phyloP scores from a whole-genome alignment of 495 filamentous ascomycete genomes.

The Mytilinidion resinicola region DNA sequence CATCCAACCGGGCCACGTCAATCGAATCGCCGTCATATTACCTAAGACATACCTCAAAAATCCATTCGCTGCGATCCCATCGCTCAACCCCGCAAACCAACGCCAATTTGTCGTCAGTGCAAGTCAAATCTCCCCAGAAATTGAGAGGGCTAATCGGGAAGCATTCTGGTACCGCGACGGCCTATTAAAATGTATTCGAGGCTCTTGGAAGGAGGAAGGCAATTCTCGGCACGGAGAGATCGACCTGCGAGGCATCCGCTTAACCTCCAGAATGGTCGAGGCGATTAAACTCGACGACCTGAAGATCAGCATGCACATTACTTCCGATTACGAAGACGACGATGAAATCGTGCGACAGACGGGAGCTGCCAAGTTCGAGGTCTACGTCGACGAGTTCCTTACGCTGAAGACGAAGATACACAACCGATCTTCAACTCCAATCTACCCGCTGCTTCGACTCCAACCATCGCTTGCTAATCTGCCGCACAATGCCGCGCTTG shows the following conservation, averaged over 20 bases:
- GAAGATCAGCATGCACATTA: slow-evolving; percentile 56
- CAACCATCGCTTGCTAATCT: slow-evolving; percentile 72
- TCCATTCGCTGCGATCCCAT: slow-evolving; percentile 70
- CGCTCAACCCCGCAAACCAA: slow-evolving; percentile 66
- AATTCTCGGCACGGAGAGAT: slow-evolving; percentile 58
- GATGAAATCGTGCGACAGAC: slow-evolving; percentile 35
- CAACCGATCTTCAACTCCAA: slow-evolving; percentile 63
- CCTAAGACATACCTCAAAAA: slow-evolving; percentile 70
- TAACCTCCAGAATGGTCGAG: slow-evolving; percentile 75
- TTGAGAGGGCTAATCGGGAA: slow-evolving; percentile 70
- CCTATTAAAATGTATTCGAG: slow-evolving; percentile 64
- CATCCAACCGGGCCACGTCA: slow-evolving; percentile 71
- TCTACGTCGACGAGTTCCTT: slow-evolving; percentile 66
- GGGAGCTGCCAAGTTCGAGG: slow-evolving; percentile 46
- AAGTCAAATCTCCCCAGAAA: slow-evolving; percentile 68
- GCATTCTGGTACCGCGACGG: slow-evolving; percentile 90
- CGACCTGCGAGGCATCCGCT: slow-evolving; percentile 65
- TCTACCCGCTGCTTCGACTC: slow-evolving; percentile 68
- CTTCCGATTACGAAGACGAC: slow-evolving; percentile 19
- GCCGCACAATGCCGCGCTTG: slow-evolving; percentile 65
- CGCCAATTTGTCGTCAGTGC: slow-evolving; percentile 86
- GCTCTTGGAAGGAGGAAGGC: slow-evolving; percentile 61
- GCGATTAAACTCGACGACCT: slow-evolving; percentile 76
- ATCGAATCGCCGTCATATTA: slow-evolving; percentile 68
- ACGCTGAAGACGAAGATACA: slow-evolving; percentile 59